Evolutionary conservation across 2,329 filamentous ascomycete genomes (phyloP), one percentile per base, ranked within the genome.

Genomic region (Botrytis byssoidea): DNA sequence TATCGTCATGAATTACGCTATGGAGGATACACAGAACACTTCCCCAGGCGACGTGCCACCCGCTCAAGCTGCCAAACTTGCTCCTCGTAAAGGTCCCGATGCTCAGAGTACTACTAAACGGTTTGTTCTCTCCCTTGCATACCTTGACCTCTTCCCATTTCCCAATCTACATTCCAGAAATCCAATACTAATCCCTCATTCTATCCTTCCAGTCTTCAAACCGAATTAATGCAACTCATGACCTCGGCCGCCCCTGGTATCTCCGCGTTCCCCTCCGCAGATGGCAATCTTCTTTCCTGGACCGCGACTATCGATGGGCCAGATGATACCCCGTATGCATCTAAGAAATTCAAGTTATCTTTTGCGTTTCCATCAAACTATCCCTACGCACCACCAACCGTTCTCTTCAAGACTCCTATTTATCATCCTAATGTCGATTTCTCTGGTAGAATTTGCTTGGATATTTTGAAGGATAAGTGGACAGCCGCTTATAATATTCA

Each of bases 391-490:
- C 90, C 96, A 35, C 96, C 96, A 0, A 94, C 92, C 3, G 96
- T 99, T 29, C 88, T 97, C 74, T 99, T 98, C 90, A 97, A 95
- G 86, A 99, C 97, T 10, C 96, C 96, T 55, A 98, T 99, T 84
- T 99, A 98, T 87, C 96, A 99, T 83, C 96, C 96, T 71, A 99
- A 99, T 80, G 93, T 99, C 79, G 96, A 99, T 85, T 98, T 99
- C 85, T 95, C 93, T 5, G 96, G 96, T 59, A 90, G 96, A 73
- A 99, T 99, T 83, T 99, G 96, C 83, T 88, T 99, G 75, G 97
- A 99, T 81, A 99, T 99, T 78, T 87, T 99, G 77, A 98, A 98
- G 88, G 96, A 98, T 83, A 98, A 98, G 86, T 99, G 96, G 96
- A 97, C 94, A 74, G 94, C 96, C 29, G 95, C 97, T 61, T 97